Evolutionary conservation across 495 filamentous ascomycete genomes (phyloP).

Genomic region (Pseudevernia furfuracea): DNA sequence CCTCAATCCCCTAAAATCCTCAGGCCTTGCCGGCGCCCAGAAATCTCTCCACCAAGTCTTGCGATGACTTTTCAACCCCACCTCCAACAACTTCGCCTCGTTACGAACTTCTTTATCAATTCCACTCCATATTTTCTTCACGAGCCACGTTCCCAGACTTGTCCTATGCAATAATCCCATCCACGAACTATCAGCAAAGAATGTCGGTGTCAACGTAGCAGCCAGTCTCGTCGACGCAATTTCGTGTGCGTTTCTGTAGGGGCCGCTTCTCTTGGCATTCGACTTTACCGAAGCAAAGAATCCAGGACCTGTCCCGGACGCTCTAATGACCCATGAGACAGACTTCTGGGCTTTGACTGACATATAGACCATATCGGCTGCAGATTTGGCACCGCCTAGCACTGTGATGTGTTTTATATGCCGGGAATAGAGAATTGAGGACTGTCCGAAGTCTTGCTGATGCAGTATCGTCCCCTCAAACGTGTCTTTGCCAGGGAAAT

Average conservation of each 20-base stretch:
- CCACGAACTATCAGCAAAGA: constrained; percentile 8
- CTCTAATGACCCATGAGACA: constrained; percentile 35
- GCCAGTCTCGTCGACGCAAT: constrained; percentile 14
- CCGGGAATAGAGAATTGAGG: constrained; percentile 11
- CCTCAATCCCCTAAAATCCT: constrained; percentile 26
- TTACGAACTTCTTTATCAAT: constrained; percentile 16
- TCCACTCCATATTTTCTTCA: constrained; percentile 10
- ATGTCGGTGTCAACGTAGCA: constrained; percentile 13
- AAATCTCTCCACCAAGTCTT: constrained; percentile 28
- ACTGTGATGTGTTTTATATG: constrained; percentile 28
- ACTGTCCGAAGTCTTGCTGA: constrained; percentile 35
- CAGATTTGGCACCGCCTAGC: constrained; percentile 38
- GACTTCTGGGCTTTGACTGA: constrained; percentile 32
- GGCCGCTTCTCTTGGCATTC: constrained; percentile 25
- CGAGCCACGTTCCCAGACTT: constrained; percentile 14
- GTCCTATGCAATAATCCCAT: constrained; percentile 19
- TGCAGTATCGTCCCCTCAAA: constrained; percentile 37
- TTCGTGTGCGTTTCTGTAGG: constrained; percentile 28
- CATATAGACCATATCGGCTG: constrained; percentile 38
- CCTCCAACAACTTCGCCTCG: constrained; percentile 26
- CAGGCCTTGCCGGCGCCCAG: constrained; percentile 27
- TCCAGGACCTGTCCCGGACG: constrained; percentile 31
- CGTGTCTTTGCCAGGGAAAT: constrained; percentile 20
- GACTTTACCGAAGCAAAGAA: constrained; percentile 21
- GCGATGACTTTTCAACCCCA: constrained; percentile 32